Evolutionary conservation across 495 filamentous ascomycete species (phyloP).

Genomic region (Cercophora newfieldiana): DNA sequence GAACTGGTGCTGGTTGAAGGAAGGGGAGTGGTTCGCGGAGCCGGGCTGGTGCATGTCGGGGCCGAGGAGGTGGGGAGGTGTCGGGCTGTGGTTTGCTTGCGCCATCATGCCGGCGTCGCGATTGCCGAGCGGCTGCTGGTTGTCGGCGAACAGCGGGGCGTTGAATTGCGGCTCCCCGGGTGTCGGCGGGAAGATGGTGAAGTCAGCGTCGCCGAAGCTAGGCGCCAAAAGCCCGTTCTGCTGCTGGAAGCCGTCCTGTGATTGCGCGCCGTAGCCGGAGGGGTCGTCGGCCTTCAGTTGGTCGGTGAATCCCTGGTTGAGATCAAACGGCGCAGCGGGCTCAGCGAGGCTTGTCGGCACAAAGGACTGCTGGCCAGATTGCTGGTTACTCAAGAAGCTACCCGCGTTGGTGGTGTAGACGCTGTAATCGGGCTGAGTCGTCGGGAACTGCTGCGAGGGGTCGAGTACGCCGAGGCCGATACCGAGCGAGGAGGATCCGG

Average conservation of each 20-base stretch:
- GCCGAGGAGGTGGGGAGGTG: slow-evolving; percentile 70
- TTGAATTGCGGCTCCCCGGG: slow-evolving; percentile 47
- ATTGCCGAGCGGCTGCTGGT: slow-evolving; percentile 54
- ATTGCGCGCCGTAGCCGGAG: slow-evolving; percentile 30
- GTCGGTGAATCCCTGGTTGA: slow-evolving; percentile 42
- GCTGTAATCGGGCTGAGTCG: slow-evolving; percentile 38
- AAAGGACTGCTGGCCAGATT: slow-evolving; percentile 42
- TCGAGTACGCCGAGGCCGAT: slow-evolving; percentile 48
- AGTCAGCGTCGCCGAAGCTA: slow-evolving; percentile 52
- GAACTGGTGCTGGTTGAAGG: slow-evolving; percentile 59
- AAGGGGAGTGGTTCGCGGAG: slow-evolving; percentile 58
- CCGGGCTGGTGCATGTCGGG: slow-evolving; percentile 56
- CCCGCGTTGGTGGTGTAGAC: slow-evolving; percentile 35
- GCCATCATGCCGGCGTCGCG: slow-evolving; percentile 67
- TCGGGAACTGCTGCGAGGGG: slow-evolving; percentile 38
- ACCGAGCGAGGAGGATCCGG: slow-evolving; percentile 39
- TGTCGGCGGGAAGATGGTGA: slow-evolving; percentile 51
- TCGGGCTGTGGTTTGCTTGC: slow-evolving; percentile 58
- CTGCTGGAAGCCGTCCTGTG: slow-evolving; percentile 29
- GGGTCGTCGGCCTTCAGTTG: slow-evolving; percentile 37
- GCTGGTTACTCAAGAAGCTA: slow-evolving; percentile 43
- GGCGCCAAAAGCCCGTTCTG: slow-evolving; percentile 36
- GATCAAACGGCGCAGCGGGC: slow-evolving; percentile 38
- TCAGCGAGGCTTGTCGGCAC: slow-evolving; percentile 28
- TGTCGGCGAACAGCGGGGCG: slow-evolving; percentile 50